Percentiles rank a stretch among this genome's conserved stretches.
Evolutionary conservation across 441 rosid genomes (phyloP).

Genomic region (Syzygium syzygioides): DNA sequence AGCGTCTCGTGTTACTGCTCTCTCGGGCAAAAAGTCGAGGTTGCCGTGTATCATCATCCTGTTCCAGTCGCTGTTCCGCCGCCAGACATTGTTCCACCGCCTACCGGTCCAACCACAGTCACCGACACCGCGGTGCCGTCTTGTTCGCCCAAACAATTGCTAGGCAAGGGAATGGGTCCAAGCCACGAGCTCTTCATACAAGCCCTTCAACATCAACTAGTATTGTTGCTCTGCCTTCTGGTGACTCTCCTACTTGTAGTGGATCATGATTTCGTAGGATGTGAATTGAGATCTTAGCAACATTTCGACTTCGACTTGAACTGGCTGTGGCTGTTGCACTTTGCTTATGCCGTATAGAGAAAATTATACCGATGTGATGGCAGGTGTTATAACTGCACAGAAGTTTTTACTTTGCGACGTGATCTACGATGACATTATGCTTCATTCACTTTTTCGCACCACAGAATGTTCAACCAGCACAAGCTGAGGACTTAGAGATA

Average conservation of each 20-base stretch:
- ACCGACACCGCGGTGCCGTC: not conserved
- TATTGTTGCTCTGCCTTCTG: not conserved
- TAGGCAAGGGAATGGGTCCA: not conserved
- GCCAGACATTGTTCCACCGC: not conserved
- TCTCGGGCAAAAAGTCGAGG: constrained; percentile 27
- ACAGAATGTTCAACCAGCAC: not conserved
- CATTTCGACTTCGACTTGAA: not conserved
- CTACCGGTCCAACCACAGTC: not conserved
- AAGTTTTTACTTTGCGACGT: not conserved
- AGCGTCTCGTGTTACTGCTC: constrained; percentile 33
- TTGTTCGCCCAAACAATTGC: not conserved
- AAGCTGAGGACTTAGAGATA: not conserved
- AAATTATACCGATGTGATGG: not conserved
- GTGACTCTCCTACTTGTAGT: not conserved
- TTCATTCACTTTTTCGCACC: not conserved
- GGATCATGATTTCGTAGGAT: not conserved
- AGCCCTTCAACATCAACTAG: not conserved
- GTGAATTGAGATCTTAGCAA: not conserved
- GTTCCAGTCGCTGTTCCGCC: not conserved
- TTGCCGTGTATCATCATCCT: constrained; percentile 7
- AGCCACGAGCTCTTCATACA: not conserved
- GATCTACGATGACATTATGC: not conserved
- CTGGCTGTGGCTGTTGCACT: not conserved
- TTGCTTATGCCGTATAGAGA: not conserved
- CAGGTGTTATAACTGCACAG: not conserved